These are phyloP conservation scores for Chenopodium suecicum DNA, from an alignment of 148 eudicot genomes.

Conservation along the genomic window DNA sequence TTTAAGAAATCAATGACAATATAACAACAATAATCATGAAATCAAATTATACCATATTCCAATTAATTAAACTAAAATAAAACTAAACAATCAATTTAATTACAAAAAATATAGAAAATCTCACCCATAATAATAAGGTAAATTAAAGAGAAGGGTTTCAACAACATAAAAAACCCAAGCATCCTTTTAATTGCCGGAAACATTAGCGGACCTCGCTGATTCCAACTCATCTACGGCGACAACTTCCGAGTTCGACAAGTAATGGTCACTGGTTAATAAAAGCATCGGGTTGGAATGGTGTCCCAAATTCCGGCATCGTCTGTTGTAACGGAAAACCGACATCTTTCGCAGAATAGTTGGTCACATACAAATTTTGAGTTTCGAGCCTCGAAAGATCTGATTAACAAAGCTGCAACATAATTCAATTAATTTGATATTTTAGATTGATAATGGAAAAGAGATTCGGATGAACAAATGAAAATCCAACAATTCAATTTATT, in stretches of 20 bases:
- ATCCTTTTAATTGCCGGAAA: slow-evolving; percentile 50
- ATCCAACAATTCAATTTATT: too few relatives aligned
- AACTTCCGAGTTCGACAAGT: slow-evolving; percentile 42
- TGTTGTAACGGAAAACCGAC: slow-evolving; percentile 72
- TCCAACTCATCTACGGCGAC: slow-evolving; percentile 43
- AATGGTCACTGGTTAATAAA: slow-evolving; percentile 42
- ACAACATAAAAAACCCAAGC: slow-evolving; percentile 69
- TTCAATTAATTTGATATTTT: too few relatives aligned
- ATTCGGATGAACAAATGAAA: too few relatives aligned
- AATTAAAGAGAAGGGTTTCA: slow-evolving; percentile 57
- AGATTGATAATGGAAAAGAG: too few relatives aligned
- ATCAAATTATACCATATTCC: background rate
- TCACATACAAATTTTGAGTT: slow-evolving; percentile 1
- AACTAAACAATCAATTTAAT: too few relatives aligned
- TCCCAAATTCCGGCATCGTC: slow-evolving; percentile 58
- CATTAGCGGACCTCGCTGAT: slow-evolving; percentile 40
- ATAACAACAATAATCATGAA: background rate
- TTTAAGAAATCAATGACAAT: background rate
- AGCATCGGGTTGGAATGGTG: slow-evolving; percentile 47
- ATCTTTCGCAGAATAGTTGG: slow-evolving; percentile 56
- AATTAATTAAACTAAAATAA: too few relatives aligned
- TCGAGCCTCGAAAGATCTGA: too few relatives aligned
- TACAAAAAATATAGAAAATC: background rate
- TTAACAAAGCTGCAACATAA: too few relatives aligned
- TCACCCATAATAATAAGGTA: slow-evolving; percentile 42